Conservation (phyloP, 768 basidiomycete genomes). For the Lyophyllum semitale region DNA sequence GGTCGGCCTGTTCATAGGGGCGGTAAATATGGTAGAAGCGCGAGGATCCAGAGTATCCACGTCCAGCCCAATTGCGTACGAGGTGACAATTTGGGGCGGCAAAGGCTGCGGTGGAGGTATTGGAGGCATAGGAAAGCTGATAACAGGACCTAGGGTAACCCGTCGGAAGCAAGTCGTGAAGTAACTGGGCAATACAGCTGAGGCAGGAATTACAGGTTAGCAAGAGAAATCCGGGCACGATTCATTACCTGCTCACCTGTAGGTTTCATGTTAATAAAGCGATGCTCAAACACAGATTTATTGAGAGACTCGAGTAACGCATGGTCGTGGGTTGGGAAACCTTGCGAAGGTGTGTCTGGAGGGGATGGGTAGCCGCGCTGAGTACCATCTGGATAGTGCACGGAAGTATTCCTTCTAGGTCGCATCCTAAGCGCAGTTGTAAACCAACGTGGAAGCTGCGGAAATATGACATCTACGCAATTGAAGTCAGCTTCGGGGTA, state of each 20-base stretch:
- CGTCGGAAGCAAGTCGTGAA: constrained; percentile 74
- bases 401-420: constrained; percentile 47
- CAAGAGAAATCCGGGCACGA: neutral
- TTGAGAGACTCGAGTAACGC: constrained; percentile 68
- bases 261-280: constrained; percentile 73
- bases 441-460: constrained; percentile 77
- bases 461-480: constrained; percentile 68
- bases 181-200: constrained; percentile 69
- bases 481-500: neutral
- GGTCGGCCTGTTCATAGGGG: constrained; percentile 37
- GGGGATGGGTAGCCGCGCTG: constrained; percentile 37
- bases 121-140: constrained; percentile 71
- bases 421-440: constrained; percentile 65
- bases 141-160: constrained; percentile 58
- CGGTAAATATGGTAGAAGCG: constrained; percentile 36
- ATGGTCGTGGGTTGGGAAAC: constrained; percentile 59
- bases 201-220: neutral
- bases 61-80: constrained; percentile 38
- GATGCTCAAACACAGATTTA: constrained; percentile 65
- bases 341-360: constrained; percentile 30
- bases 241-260: constrained; percentile 46
- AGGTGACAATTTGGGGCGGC: constrained; percentile 43
- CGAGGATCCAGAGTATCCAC: constrained; percentile 35
- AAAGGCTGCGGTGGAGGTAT: constrained; percentile 63
- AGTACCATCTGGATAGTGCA: constrained; percentile 52